A percentile compares a stretch with the other conserved stretches of the same genome.
Conservation (phyloP, 2,329 filamentous ascomycete species). For the Fusarium armeniacum region DNA sequence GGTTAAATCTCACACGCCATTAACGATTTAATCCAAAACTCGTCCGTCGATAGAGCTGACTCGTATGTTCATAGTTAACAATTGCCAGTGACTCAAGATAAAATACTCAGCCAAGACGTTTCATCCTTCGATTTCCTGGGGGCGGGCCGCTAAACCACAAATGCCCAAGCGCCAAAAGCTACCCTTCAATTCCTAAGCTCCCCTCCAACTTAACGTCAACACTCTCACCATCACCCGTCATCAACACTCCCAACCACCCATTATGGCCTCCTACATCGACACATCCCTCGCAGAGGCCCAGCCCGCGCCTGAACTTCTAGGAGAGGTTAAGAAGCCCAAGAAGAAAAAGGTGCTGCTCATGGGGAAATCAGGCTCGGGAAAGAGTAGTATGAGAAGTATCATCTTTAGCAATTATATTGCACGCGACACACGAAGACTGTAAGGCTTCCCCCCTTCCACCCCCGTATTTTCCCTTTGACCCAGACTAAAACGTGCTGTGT, state of each 20-base stretch:
- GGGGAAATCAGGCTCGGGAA: conserved; percentile 97
- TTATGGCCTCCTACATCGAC: conserved; percentile 55
- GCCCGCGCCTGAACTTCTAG: conserved; percentile 57
- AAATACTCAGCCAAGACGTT: conserved; percentile 7
- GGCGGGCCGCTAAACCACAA: conserved; percentile 31
- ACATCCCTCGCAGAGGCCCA: conserved; percentile 50
- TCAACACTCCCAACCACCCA: conserved; percentile 1
- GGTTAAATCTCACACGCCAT: accelerated
- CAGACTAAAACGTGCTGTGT: background rate
- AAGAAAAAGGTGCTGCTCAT: conserved; percentile 90
- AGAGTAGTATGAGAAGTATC: conserved; percentile 98
- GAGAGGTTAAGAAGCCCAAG: conserved; percentile 76
- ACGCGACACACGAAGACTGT: conserved; percentile 90
- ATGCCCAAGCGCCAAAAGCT: conserved; percentile 35
- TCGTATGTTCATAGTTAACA: background rate
- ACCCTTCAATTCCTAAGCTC: conserved; percentile 28
- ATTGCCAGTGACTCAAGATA: background rate
- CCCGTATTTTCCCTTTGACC: background rate
- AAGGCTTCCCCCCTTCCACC: conserved; percentile 45
- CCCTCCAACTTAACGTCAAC: conserved; percentile 19
- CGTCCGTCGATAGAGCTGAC: background rate
- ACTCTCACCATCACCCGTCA: conserved; percentile 4
- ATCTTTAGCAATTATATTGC: conserved; percentile 99
- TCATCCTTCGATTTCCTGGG: conserved; percentile 28
- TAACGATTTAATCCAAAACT: too few species aligned